Evolutionary conservation across 768 basidiomycete species (phyloP), one percentile per base, ranked within the genome.

Genomic region (Butyriboletus loyo): DNA sequence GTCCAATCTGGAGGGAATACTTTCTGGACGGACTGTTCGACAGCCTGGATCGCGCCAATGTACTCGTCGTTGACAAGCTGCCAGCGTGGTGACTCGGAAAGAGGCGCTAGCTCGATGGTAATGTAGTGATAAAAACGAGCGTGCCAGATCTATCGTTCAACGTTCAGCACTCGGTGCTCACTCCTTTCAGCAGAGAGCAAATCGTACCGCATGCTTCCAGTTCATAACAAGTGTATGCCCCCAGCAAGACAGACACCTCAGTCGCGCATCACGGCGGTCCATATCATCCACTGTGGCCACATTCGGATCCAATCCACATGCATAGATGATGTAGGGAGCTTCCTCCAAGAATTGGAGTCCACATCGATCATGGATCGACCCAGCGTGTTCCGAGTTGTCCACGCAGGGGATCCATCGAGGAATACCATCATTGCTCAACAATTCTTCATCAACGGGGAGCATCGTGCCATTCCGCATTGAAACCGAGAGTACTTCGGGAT

Each of bases 151-250:
- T 61, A 17, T 37, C 19, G 14, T 40, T 41, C n/a, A 13, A 22
- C 3, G 9, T 22, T 32, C 21, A 40, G 19, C 5, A 30, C 9
- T n/a, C 40, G 5, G 14, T 13, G 19, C 5, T 22, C 17, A 13
- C n/a, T 35, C 13, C 21, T 28, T 31, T 13, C 11, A 17, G 24
- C 13, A 10, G 17, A 37, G 19, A 17, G 31, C 9, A 43, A 13
- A 10, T 9, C 57, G 3, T 39, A 60, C 54, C 22, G 57, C 61
- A 19, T 51, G 24, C 27, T 38, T 53, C 54, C 61, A 62, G 30
- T 36, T 31, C 49, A 60, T 46, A 17, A 59, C 13, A 19, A 54
- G 38, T 21, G 31, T 2, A 22, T 4, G 0, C 27, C 31, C 38
- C 6, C 22, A 27, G 34, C 60, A 57, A 34, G 17, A 28, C 8